A percentile compares a stretch with the other conserved stretches of the same genome.
These are phyloP conservation scores for Pleurotus citrinopileatus DNA, from an alignment of 768 basidiomycete genomes.

Conservation along the genomic window DNA sequence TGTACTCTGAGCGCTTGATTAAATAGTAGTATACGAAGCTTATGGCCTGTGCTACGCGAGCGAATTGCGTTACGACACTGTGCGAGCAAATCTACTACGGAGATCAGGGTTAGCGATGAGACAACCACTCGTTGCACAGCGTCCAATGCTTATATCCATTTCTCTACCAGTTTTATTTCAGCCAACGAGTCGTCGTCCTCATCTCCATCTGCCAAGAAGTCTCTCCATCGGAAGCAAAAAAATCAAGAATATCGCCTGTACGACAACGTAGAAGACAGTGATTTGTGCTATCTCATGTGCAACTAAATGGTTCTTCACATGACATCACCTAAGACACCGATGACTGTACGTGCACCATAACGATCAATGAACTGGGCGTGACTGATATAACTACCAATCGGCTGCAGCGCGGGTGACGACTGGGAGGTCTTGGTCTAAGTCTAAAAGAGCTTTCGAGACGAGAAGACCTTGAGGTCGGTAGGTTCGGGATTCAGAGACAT, in stretches of 20 bases:
- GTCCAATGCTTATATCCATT: slow-evolving; percentile 86
- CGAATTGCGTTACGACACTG: slow-evolving; percentile 91
- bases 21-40: slow-evolving; percentile 94
- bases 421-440: slow-evolving; percentile 45
- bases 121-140: slow-evolving; percentile 78
- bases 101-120: slow-evolving; percentile 69
- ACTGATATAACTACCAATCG: slow-evolving; percentile 87
- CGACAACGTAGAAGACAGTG: slow-evolving; percentile 87
- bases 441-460: slow-evolving; percentile 89
- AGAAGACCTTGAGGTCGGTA: slow-evolving; percentile 88
- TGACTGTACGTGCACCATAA: slow-evolving; percentile 67
- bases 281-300: slow-evolving; percentile 53
- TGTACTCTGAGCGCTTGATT: slow-evolving; percentile 65
- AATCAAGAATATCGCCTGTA: slow-evolving; percentile 91
- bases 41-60: slow-evolving; percentile 86
- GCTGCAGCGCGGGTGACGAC: slow-evolving; percentile 87
- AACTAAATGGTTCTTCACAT: slow-evolving; percentile 72
- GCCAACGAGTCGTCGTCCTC: slow-evolving; percentile 45
- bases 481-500: slow-evolving; percentile 88
- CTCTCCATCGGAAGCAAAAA: slow-evolving; percentile 98
- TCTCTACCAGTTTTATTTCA: slow-evolving; percentile 33
- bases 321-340: slow-evolving; percentile 86
- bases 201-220: slow-evolving; percentile 63
- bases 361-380: slow-evolving; percentile 85
- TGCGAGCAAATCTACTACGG: slow-evolving; percentile 75